Conservation (phyloP, 495 filamentous ascomycete species). For the Hypoxylon subgilvum region DNA sequence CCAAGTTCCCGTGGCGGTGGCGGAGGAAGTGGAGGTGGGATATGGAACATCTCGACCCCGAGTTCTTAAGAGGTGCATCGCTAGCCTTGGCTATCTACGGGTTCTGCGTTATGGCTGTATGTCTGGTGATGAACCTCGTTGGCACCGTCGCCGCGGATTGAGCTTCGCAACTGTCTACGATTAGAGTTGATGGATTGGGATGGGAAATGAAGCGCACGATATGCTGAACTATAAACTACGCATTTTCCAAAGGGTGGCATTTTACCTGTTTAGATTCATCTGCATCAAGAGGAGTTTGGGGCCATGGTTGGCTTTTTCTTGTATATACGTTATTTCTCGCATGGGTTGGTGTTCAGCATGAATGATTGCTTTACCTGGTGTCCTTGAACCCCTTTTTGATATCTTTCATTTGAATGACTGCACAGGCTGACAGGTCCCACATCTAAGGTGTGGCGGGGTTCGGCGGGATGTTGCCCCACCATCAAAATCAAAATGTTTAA, state of each 20-base stretch:
- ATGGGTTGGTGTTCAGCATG: constrained; percentile 9
- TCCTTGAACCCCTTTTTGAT: background rate
- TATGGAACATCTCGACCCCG: constrained; percentile 55
- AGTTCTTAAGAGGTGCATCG: constrained; percentile 72
- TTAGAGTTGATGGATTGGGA: background rate
- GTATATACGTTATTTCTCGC: constrained; percentile 18
- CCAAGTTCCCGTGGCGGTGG: constrained; percentile 45
- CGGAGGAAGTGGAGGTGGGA: constrained; percentile 53
- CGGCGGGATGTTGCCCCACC: constrained; percentile 32
- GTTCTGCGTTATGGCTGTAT: constrained; percentile 84
- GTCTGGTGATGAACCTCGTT: constrained; percentile 81
- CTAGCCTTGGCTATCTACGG: constrained; percentile 84
- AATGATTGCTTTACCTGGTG: background rate
- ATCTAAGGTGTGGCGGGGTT: constrained; percentile 30
- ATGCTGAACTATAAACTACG: background rate
- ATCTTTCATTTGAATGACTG: background rate
- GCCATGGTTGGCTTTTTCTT: constrained; percentile 8
- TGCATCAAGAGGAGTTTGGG: constrained; percentile 27
- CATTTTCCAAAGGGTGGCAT: constrained; percentile 15
- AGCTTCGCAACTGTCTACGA: background rate
- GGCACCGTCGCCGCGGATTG: constrained; percentile 53
- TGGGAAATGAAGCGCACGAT: background rate
- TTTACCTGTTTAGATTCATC: constrained; percentile 6
- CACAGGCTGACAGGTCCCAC: constrained; percentile 8
- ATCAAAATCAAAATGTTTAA: constrained; percentile 27